A percentile compares a stretch with the other conserved stretches of the same genome.
These are phyloP conservation scores for Buxus sempervirens DNA, from an alignment of 164 flowering plant genomes.

Conservation along the genomic window DNA sequence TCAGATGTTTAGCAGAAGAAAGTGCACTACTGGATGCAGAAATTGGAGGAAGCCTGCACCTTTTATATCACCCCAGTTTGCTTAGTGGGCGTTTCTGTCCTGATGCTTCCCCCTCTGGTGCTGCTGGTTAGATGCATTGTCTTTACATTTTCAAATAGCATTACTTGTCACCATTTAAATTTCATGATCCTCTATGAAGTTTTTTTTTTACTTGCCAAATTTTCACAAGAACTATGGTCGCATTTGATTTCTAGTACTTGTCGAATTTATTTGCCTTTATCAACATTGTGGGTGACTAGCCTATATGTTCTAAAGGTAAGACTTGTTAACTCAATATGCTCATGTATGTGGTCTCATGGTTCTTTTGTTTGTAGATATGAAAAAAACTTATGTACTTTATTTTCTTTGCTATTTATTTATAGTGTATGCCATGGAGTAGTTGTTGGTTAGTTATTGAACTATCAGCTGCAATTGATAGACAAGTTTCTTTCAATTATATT, in stretches of 20 bases:
- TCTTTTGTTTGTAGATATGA: neutral
- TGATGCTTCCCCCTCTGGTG: conserved; percentile 97
- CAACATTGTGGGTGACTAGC: neutral
- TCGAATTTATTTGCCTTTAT: neutral
- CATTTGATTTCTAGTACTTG: neutral
- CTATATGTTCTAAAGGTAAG: neutral
- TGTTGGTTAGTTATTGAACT: neutral
- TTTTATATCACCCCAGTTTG: conserved; percentile 89
- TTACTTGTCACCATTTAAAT: neutral
- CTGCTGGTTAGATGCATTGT: conserved; percentile 57
- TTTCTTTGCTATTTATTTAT: neutral
- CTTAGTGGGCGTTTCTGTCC: conserved; percentile 95
- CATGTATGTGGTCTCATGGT: neutral
- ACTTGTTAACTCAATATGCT: no score
- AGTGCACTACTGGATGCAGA: conserved; percentile 81
- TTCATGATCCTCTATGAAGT: neutral
- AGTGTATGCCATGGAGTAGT: neutral
- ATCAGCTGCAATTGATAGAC: no score
- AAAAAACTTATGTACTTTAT: neutral
- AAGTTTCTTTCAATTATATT: no score
- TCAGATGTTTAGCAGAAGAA: conserved; percentile 65
- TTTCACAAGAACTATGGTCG: neutral
- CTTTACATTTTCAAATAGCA: neutral
- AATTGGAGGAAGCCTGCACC: conserved; percentile 78
- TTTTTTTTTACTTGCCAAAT: neutral